Evolutionary conservation across 352 stramenopile species (phyloP).

Genomic region (Peronosclerospora sorghi): DNA sequence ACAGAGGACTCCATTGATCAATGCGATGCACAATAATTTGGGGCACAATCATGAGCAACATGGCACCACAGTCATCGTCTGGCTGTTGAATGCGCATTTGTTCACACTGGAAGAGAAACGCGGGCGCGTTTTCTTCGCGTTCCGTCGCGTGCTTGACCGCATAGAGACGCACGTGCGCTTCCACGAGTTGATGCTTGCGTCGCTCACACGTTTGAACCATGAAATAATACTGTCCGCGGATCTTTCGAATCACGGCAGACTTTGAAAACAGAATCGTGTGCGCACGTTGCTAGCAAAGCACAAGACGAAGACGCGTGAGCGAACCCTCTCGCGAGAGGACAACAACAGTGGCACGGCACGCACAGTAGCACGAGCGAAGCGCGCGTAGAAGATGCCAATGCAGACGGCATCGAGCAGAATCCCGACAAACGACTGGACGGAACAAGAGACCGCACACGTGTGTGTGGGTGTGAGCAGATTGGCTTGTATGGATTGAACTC

Average conservation of each 20-base stretch:
- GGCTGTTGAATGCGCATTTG: conserved; percentile 85
- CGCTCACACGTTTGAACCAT: conserved; percentile 88
- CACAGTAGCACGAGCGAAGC: conserved; percentile 71
- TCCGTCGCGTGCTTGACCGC: conserved; percentile 62
- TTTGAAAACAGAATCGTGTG: conserved; percentile 84
- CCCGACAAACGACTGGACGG: conserved; percentile 60
- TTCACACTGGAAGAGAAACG: conserved; percentile 66
- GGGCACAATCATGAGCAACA: conserved; percentile 75
- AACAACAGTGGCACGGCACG: background rate
- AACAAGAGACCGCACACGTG: conserved; percentile 3
- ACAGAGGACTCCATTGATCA: conserved; percentile 75
- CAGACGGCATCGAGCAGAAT: conserved; percentile 83
- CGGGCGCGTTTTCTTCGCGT: conserved; percentile 27
- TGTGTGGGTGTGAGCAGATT: too few relatives aligned
- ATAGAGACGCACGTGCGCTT: conserved; percentile 77
- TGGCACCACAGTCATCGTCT: conserved; percentile 68
- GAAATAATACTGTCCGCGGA: conserved; percentile 84
- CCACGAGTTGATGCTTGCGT: conserved; percentile 82
- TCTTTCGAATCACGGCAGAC: conserved; percentile 78
- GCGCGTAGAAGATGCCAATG: conserved; percentile 81
- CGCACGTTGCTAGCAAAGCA: conserved; percentile 54
- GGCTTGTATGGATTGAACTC: too few relatives aligned
- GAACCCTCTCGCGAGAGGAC: background rate
- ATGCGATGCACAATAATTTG: conserved; percentile 80
- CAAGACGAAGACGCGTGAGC: background rate